A percentile compares a stretch with the other conserved stretches of the same genome.
Evolutionary conservation across 257 asterid species (phyloP).

Genomic region (Scutellaria barbata): DNA sequence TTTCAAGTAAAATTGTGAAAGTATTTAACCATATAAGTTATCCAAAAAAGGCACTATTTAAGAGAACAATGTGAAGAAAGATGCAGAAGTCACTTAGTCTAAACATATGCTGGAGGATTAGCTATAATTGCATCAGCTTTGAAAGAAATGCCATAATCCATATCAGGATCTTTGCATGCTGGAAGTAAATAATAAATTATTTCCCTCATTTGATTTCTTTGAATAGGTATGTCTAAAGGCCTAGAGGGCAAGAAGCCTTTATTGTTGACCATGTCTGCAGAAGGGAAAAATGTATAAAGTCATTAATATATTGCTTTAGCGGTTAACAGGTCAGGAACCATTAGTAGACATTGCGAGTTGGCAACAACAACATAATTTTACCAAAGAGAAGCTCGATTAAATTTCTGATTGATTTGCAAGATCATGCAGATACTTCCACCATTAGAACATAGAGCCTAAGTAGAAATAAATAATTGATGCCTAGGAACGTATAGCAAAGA

Average conservation of each 20-base stretch:
- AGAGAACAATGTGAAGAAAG: slow-evolving; percentile 20
- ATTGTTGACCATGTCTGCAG: slow-evolving; percentile 94
- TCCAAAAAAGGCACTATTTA: not conserved
- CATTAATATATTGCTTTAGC: slow-evolving; percentile 51
- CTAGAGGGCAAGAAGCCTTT: slow-evolving; percentile 98
- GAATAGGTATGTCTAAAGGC: slow-evolving; percentile 91
- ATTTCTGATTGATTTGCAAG: not conserved
- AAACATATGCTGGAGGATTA: slow-evolving; percentile 91
- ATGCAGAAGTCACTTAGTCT: slow-evolving; percentile 32
- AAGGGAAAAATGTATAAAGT: slow-evolving; percentile 30
- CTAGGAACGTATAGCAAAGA: not conserved
- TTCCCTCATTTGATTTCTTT: slow-evolving; percentile 85
- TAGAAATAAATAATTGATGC: slow-evolving; percentile 10
- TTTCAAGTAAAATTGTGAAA: not conserved
- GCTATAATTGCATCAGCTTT: slow-evolving; percentile 95
- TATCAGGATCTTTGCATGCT: slow-evolving; percentile 89
- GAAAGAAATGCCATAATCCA: slow-evolving; percentile 81
- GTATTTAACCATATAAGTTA: slow-evolving; percentile 18
- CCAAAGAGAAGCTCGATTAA: not conserved
- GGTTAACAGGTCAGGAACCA: slow-evolving; percentile 50
- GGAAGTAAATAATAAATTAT: slow-evolving; percentile 80
- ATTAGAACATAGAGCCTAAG: not conserved
- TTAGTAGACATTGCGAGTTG: not conserved
- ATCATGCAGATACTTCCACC: slow-evolving; percentile 10
- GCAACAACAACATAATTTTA: slow-evolving; percentile 11